These are phyloP conservation scores for Lanmaoa rubissima DNA, from an alignment of 768 basidiomycete species.

Conservation along the genomic window DNA sequence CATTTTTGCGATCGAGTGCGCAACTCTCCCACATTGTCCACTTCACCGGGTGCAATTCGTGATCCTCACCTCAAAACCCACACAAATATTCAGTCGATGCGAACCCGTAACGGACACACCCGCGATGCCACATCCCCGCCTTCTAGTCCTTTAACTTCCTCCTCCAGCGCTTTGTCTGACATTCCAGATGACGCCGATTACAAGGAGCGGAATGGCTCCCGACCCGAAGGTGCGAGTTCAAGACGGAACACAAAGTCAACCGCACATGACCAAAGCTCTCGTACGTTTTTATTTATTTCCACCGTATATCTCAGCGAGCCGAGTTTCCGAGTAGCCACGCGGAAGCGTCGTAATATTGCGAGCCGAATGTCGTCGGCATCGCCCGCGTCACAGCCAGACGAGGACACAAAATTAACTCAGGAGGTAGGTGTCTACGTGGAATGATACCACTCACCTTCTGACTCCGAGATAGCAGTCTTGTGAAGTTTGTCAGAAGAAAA, in stretches of 20 bases:
- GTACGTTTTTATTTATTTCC: constrained; percentile 29
- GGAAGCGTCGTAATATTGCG: constrained; percentile 23
- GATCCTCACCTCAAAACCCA: constrained; percentile 57
- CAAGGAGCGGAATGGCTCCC: constrained; percentile 50
- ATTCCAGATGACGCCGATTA: constrained; percentile 73
- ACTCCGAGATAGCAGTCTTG: constrained; percentile 65
- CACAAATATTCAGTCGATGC: constrained; percentile 42
- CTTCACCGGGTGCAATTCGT: constrained; percentile 38
- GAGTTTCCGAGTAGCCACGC: constrained; percentile 33
- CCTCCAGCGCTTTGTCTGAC: constrained; percentile 77
- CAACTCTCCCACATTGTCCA: constrained; percentile 53
- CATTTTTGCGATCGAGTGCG: constrained; percentile 78
- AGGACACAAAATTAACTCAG: constrained; percentile 44
- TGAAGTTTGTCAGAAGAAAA: constrained; percentile 89
- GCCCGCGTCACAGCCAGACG: constrained; percentile 26
- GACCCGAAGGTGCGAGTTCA: constrained; percentile 39
- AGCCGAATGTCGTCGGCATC: constrained; percentile 26
- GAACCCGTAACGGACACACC: constrained; percentile 38
- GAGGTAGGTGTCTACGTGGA: constrained; percentile 46
- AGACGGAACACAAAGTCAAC: constrained; percentile 53
- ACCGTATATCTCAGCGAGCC: constrained; percentile 10
- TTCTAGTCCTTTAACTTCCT: constrained; percentile 72
- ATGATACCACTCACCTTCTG: constrained; percentile 12
- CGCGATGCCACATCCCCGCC: constrained; percentile 57
- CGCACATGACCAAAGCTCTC: constrained; percentile 47